These are phyloP conservation scores for Didymella keratinophila DNA, from an alignment of 2,329 filamentous ascomycete species.

Conservation along the genomic window DNA sequence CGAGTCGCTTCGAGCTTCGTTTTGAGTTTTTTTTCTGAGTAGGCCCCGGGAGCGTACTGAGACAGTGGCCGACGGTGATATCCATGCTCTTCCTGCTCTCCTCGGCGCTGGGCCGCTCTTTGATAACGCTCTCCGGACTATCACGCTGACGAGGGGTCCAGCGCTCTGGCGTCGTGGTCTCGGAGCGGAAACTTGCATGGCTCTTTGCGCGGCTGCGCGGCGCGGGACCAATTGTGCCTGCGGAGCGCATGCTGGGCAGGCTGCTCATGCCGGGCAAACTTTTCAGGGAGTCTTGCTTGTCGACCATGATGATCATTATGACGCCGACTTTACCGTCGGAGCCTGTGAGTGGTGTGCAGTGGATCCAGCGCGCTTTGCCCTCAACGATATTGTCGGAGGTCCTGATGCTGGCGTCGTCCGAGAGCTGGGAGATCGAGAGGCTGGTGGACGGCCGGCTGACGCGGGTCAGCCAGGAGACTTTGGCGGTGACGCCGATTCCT, in stretches of 20 bases:
- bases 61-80: neutral
- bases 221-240: neutral
- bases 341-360: conserved; percentile 74
- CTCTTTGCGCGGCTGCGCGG: neutral
- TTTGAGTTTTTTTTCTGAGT: no score
- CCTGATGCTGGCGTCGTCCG: conserved; percentile 16
- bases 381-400: conserved; percentile 35
- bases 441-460: neutral
- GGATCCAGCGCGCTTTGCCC: conserved; percentile 74
- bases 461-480: conserved; percentile 67
- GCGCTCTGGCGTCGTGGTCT: conserved; percentile 2
- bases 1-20: no score
- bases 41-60: neutral
- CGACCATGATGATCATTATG: conserved; percentile 78
- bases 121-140: neutral
- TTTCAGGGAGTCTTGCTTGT: conserved; percentile 59
- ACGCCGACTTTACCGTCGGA: conserved; percentile 72
- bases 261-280: neutral
- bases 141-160: conserved; percentile 4
- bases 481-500: conserved; percentile 75
- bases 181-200: conserved; percentile 1
- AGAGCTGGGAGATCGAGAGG: neutral
- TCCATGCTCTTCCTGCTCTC: neutral
- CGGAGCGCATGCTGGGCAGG: neutral
- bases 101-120: neutral